These are phyloP conservation scores for Sordariomycetes sp. DNA, from an alignment of 2,329 filamentous ascomycete genomes.

Conservation along the genomic window DNA sequence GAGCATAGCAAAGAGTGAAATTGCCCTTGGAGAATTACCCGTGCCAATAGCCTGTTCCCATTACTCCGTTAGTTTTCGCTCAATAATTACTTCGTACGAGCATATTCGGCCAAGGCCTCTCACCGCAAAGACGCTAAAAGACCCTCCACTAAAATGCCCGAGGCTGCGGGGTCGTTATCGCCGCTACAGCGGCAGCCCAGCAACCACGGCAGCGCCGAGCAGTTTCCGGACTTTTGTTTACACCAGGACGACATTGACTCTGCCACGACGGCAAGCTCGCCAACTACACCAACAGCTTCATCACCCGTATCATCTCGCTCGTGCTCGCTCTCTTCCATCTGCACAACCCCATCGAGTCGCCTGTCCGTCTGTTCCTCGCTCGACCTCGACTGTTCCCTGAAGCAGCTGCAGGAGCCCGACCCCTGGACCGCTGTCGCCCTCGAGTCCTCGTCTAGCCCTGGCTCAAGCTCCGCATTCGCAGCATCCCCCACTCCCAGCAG, in stretches of 20 bases:
- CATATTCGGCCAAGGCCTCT: too few relatives aligned
- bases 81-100: too few relatives aligned
- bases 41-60: too few relatives aligned
- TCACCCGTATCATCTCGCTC: conserved; percentile 2
- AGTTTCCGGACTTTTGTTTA: conserved; percentile 36
- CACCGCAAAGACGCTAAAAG: neutral
- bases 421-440: conserved; percentile 8
- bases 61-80: too few relatives aligned
- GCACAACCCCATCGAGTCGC: conserved; percentile 1
- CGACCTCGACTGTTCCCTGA: conserved; percentile 4
- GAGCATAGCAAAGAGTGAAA: too few relatives aligned
- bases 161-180: conserved; percentile 15
- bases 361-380: conserved; percentile 3
- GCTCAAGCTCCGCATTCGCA: conserved; percentile 8
- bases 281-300: conserved; percentile 2
- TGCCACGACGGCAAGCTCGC: conserved; percentile 4
- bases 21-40: too few relatives aligned
- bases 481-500: conserved; percentile 16
- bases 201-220: conserved; percentile 24
- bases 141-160: neutral
- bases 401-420: conserved; percentile 9
- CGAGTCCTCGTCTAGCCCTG: too few relatives aligned
- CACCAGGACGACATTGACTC: conserved; percentile 10
- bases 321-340: conserved; percentile 3
- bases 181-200: conserved; percentile 20